phyloP scores from a whole-genome alignment of 2,329 filamentous ascomycete genomes.

The Ophiosphaerella narmari region DNA sequence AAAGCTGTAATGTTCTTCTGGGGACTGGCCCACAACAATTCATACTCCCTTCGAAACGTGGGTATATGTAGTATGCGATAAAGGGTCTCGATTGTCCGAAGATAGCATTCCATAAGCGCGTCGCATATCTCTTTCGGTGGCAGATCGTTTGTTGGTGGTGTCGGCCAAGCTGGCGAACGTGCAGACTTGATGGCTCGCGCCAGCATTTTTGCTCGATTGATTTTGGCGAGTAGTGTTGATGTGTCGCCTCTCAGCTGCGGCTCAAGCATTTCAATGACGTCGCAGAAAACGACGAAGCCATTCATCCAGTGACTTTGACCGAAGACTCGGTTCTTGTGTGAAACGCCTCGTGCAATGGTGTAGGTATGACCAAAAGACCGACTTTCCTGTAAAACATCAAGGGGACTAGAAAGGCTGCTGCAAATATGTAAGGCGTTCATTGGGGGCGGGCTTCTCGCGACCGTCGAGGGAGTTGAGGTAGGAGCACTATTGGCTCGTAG shows the following conservation, averaged over 20 bases:
- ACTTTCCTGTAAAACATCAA: constrained; percentile 51
- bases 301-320: constrained; percentile 65
- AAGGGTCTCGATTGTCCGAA: constrained; percentile 54
- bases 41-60: constrained; percentile 55
- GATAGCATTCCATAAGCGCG: constrained; percentile 55
- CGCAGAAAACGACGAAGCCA: constrained; percentile 49
- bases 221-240: constrained; percentile 40
- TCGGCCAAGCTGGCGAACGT: constrained; percentile 56
- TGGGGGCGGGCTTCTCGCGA: constrained; percentile 20
- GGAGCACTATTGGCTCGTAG: constrained; percentile 9
- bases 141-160: constrained; percentile 48
- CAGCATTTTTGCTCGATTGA: constrained; percentile 60
- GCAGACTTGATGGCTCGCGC: constrained; percentile 58
- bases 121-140: constrained; percentile 55
- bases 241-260: constrained; percentile 44
- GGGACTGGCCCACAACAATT: constrained; percentile 54
- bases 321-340: constrained; percentile 62
- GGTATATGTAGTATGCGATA: constrained; percentile 60
- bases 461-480: constrained; percentile 7
- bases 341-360: constrained; percentile 50
- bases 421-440: constrained; percentile 42
- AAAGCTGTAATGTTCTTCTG: constrained; percentile 50
- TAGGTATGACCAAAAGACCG: constrained; percentile 35
- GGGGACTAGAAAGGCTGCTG: constrained; percentile 50
- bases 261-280: constrained; percentile 54